A percentile compares a stretch with the other conserved stretches of the same genome.
phyloP scores from a whole-genome alignment of 2,329 filamentous ascomycete species.

The Chrysoporthe puriensis region DNA sequence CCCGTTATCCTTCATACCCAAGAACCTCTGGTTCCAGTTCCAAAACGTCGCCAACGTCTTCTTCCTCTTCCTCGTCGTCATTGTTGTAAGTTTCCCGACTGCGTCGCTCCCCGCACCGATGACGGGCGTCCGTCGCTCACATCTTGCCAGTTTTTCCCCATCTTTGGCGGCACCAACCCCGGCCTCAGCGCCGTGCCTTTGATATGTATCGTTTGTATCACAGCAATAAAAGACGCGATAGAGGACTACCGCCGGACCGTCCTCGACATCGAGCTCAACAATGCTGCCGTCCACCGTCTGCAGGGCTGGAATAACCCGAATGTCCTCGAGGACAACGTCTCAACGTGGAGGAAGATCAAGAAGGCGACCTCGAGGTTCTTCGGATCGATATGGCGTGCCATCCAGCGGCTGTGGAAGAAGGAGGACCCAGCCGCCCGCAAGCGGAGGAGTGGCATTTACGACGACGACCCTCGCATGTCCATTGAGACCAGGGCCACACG shows the following conservation, averaged over 20 bases:
- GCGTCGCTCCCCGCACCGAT: neutral
- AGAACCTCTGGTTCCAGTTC: slow-evolving; percentile 97
- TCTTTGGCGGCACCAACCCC: slow-evolving; percentile 91
- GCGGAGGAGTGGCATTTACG: slow-evolving; percentile 52
- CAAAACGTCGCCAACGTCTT: slow-evolving; percentile 99
- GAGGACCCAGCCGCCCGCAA: slow-evolving; percentile 52
- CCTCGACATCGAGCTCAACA: slow-evolving; percentile 92
- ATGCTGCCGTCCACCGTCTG: slow-evolving; percentile 89
- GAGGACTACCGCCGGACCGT: slow-evolving; percentile 93
- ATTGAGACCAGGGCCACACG: slow-evolving; percentile 62
- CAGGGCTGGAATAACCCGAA: slow-evolving; percentile 93
- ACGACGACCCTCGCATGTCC: slow-evolving; percentile 66
- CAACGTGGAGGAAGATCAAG: slow-evolving; percentile 84
- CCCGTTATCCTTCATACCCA: slow-evolving; percentile 89
- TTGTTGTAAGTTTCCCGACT: slow-evolving; percentile 69
- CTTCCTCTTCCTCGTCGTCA: slow-evolving; percentile 94
- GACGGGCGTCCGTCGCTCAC: slow-evolving; percentile 28
- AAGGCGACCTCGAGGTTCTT: slow-evolving; percentile 75
- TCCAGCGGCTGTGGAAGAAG: slow-evolving; percentile 53
- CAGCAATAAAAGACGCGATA: slow-evolving; percentile 90
- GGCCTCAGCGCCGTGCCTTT: slow-evolving; percentile 88
- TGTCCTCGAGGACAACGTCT: slow-evolving; percentile 83
- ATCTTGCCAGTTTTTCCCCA: slow-evolving; percentile 81
- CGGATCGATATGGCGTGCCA: slow-evolving; percentile 55
- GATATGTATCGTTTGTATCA: slow-evolving; percentile 88